Evolutionary conservation across 1,139 yeast species (phyloP), one percentile per base, ranked within the genome.

Genomic region (Yarrowia galli): DNA sequence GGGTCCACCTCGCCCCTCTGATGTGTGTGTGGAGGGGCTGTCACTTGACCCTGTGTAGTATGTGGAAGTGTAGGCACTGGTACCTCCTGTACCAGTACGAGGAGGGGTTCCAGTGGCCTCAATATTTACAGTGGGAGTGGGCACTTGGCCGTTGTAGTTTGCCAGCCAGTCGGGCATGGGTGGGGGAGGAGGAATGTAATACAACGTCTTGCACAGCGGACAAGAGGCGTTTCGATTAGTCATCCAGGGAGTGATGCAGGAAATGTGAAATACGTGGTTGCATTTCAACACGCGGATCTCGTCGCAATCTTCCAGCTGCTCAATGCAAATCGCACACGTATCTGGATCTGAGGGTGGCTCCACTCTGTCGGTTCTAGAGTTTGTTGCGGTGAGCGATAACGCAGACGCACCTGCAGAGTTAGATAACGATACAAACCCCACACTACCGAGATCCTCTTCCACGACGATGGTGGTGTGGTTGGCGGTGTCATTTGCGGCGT

Each of bases 181-280:
- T 25, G 61, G 67, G 6, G 67, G 23, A 3, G 69, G 68, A 9
- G 69, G 65, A 15, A 61, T 51, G 70, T 70, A 75, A 66, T 73
- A 78, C 67, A 77, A 79, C 38, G 71, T 80, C 74, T 91, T 90
- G 78, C 97, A 91, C 81, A 88, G 86, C 15, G 97, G 96, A 75
- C 97, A 91, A 73, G 91, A 87, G 0, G 93, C 96, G 69, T 89
- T 82, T 71, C 96, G 80, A 70, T 85, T 85, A 1, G 87, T 88
- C 67, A 91, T 79, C 97, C 97, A 91, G 1, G 93, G 93, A 71
- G 89, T 92, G 67, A 91, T 82, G 77, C 97, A 91, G 28, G 83
- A 87, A 13, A 88, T 83, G 75, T 91, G 97, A 81, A 88, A 91
- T 1, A 89, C 95, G 77, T 91, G 96, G 13, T 92, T 92, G 79